Conservation (phyloP, 1,284 basidiomycete genomes). For the Ustilago curta region DNA sequence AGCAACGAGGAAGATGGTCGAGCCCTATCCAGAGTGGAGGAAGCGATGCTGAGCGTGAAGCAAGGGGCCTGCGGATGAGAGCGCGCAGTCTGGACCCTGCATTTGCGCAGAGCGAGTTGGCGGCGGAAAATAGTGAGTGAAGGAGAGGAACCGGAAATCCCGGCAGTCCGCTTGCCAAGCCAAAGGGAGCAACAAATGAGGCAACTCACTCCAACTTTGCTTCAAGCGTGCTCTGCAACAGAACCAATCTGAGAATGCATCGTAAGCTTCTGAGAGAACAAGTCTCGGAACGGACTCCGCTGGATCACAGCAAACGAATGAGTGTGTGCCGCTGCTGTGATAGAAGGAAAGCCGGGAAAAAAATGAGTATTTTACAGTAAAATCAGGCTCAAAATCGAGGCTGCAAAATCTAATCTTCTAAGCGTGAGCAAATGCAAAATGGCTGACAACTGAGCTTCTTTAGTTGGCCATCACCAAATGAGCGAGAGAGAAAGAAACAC, state of each 20-base stretch:
- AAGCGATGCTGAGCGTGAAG: too few species aligned
- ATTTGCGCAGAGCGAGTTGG: not conserved
- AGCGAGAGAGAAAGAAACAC: not conserved
- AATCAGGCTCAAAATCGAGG: not conserved
- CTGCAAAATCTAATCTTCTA: not conserved
- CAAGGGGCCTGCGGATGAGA: not conserved
- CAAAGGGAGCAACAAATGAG: too few species aligned
- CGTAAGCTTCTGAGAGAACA: too few species aligned
- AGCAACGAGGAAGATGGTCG: not conserved
- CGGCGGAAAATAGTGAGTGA: too few species aligned
- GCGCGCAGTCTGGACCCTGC: slow-evolving; percentile 1
- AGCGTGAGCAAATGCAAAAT: not conserved
- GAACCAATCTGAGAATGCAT: too few species aligned
- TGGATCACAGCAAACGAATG: not conserved
- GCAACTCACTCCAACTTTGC: too few species aligned
- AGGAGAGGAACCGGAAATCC: too few species aligned
- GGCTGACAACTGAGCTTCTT: slow-evolving; percentile 8
- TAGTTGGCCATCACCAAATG: not conserved
- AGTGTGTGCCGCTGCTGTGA: not conserved
- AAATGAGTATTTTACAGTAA: not conserved
- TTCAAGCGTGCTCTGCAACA: too few species aligned
- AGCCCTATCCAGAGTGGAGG: not conserved
- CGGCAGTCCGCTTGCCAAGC: too few species aligned
- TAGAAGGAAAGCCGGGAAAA: not conserved
- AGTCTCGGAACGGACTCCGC: too few species aligned